Percentiles rank a stretch among this genome's conserved stretches.
phyloP scores from a whole-genome alignment of 345 rosid genomes.

The Heritiera fomes region DNA sequence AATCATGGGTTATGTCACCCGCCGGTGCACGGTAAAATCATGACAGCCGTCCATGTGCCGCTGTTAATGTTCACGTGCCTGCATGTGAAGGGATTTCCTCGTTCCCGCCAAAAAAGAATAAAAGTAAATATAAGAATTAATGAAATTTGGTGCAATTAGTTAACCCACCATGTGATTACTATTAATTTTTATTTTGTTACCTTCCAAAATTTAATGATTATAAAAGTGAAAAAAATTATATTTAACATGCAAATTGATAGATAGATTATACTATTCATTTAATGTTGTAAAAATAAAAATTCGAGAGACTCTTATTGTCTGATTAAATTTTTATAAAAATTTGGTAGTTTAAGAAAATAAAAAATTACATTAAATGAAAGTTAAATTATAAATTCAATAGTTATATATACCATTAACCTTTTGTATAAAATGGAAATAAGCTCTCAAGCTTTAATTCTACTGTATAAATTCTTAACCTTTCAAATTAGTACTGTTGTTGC shows the following conservation, averaged over 20 bases:
- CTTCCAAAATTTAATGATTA: background rate
- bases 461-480: too few relatives aligned
- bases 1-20: background rate
- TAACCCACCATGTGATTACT: background rate
- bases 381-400: too few relatives aligned
- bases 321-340: background rate
- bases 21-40: slow-evolving; percentile 22
- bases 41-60: slow-evolving; percentile 62
- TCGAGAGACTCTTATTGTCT: background rate
- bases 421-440: too few relatives aligned
- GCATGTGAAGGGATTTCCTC: slow-evolving; percentile 51
- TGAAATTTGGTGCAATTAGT: background rate
- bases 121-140: background rate
- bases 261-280: background rate
- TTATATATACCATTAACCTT: too few relatives aligned
- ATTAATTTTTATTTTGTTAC: slow-evolving; percentile 1
- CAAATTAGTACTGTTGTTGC: too few relatives aligned
- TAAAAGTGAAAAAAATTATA: too few relatives aligned
- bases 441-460: too few relatives aligned
- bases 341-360: too few relatives aligned
- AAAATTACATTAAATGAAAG: too few relatives aligned
- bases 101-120: slow-evolving; percentile 21
- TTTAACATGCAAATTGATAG: too few relatives aligned
- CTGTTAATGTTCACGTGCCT: slow-evolving; percentile 52
- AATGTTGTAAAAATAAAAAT: background rate